Evolutionary conservation across 1,284 basidiomycete species (phyloP).

Genomic region (Naganishia albida): DNA sequence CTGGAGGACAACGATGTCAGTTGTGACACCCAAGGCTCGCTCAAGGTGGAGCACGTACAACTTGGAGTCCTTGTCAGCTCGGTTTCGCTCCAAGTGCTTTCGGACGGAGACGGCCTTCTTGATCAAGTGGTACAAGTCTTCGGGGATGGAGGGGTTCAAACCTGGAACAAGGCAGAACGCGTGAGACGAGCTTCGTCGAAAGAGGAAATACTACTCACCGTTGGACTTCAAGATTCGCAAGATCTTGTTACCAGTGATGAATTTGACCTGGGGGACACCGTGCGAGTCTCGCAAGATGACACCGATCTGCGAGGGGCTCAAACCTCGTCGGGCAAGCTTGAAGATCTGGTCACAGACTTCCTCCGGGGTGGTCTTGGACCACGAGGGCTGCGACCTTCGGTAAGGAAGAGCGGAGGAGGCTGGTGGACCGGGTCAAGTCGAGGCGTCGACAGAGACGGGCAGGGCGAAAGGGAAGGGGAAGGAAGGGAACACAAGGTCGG

Average conservation of each 20-base stretch:
- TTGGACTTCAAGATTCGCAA: conserved; percentile 95
- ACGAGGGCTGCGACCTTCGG: conserved; percentile 89
- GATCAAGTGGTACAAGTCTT: conserved; percentile 99
- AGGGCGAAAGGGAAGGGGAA: conserved; percentile 9
- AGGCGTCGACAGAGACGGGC: background rate
- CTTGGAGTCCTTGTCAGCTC: conserved; percentile 97
- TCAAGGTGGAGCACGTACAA: conserved; percentile 60
- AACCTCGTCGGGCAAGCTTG: conserved; percentile 97
- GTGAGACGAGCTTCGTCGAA: background rate
- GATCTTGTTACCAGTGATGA: conserved; percentile 99
- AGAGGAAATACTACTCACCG: conserved; percentile 62
- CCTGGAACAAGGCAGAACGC: conserved; percentile 60
- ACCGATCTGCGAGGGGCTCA: conserved; percentile 97
- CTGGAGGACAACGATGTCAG: conserved; percentile 31
- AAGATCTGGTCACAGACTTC: conserved; percentile 95
- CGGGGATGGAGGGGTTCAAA: conserved; percentile 95
- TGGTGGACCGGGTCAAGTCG: conserved; percentile 42
- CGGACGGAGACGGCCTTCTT: conserved; percentile 99
- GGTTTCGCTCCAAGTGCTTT: conserved; percentile 98
- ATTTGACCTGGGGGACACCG: conserved; percentile 92
- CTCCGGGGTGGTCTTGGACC: conserved; percentile 95
- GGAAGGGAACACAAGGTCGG: conserved; percentile 30
- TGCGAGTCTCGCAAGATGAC: conserved; percentile 97
- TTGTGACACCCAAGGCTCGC: background rate
- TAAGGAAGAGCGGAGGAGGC: conserved; percentile 97